Percentiles rank a stretch among this genome's conserved stretches.
Conservation (phyloP, 805 yeast species). For the Teunomyces aglyptinius region DNA sequence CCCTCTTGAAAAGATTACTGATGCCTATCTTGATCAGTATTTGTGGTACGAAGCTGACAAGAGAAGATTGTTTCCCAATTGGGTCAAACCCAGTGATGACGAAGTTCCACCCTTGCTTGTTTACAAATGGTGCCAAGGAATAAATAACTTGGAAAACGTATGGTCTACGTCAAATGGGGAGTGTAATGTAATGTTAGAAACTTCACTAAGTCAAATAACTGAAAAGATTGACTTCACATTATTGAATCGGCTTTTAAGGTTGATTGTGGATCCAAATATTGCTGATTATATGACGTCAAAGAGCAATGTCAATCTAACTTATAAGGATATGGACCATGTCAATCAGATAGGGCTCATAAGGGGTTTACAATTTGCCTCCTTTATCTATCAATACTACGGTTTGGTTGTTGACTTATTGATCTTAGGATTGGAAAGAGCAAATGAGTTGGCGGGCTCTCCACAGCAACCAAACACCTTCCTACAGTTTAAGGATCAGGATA, state of each 20-base stretch:
- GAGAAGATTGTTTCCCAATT: constrained; percentile 83
- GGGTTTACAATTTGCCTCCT: constrained; percentile 88
- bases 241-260: constrained; percentile 73
- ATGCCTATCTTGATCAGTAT: constrained; percentile 93
- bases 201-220: constrained; percentile 64
- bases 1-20: constrained; percentile 92
- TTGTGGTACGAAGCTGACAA: constrained; percentile 94
- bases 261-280: constrained; percentile 82
- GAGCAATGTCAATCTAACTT: constrained; percentile 76
- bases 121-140: constrained; percentile 92
- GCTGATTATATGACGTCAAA: constrained; percentile 95
- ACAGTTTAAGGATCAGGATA: constrained; percentile 58
- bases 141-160: constrained; percentile 71
- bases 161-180: constrained; percentile 81
- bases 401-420: constrained; percentile 76
- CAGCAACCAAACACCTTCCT: constrained; percentile 72
- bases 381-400: constrained; percentile 88
- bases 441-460: constrained; percentile 80
- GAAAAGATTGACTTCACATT: constrained; percentile 89
- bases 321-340: constrained; percentile 93
- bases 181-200: constrained; percentile 80
- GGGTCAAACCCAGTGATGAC: constrained; percentile 94
- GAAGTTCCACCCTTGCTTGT: constrained; percentile 91
- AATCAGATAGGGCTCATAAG: constrained; percentile 85
- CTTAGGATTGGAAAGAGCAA: constrained; percentile 83